Evolutionary conservation across 2,329 filamentous ascomycete species (phyloP), one percentile per base, ranked within the genome.

Genomic region (Colletotrichum sp.): DNA sequence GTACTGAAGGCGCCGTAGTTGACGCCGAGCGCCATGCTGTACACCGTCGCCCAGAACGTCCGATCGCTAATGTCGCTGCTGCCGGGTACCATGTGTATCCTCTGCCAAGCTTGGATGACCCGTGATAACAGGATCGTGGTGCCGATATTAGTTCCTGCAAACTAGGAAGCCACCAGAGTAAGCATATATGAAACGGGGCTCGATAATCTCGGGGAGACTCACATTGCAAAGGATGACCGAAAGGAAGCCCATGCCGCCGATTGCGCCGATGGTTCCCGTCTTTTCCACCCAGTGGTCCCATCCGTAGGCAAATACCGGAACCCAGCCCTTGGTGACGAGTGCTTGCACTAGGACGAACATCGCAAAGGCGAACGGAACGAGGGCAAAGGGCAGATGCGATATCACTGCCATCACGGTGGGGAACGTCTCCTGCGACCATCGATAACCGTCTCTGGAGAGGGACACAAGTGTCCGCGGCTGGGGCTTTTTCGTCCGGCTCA

Each of bases 271-370:
- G 0, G 92, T 93, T 0, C 93, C 93, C 0, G 93, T 95, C 81
- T 90, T 93, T 12, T 87, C 84, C 0, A 94, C 93, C 93, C 93
- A 95, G 67, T 93, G 91, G 73, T 94, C 90, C 93, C 93, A 95
- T 2, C 93, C 93, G 67, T 94, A 88, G 0, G 93, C 93, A 79
- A 95, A 95, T 0, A 95, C 92, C 0, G 90, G 89, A 0, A 95
- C 91, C 94, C 94, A 95, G 13, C 94, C 93, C 78, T 94, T 95
- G 0, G 92, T 94, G 0, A 94, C 93, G 2, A 95, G 84, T 0
- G 90, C 93, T 80, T 95, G 93, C 0, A 95, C 93, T 0, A 95
- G 88, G 12, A 95, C 88, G 77, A 95, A 95, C 93, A 95, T 95
- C 77, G 90, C 88, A 72, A 95, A 92, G 0, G 93, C 92, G 79